Base-by-base conservation (phyloP, 768 basidiomycete species). In the Pleurotus pulmonarius region DNA sequence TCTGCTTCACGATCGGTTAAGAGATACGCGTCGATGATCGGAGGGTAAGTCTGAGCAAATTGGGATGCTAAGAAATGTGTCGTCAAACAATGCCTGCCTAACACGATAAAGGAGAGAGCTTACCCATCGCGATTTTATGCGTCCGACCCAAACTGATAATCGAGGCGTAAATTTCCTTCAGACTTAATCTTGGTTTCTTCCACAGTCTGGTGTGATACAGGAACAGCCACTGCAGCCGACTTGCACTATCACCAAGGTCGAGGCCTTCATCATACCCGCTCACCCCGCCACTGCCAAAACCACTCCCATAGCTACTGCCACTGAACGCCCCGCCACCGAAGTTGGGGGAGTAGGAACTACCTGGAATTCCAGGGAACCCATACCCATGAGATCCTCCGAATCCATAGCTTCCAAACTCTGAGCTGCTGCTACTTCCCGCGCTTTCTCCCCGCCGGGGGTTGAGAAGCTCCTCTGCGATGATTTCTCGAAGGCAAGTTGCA, bases 1-100 rank as follows among this genome's bases (percentile, higher is more conserved):
- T 99, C 97, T 0, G 92, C 88, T 67, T 99, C 96, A 11, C 95
- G 83, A 63, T 98, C 97, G 18, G 90, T 83, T 45, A 96, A 83
- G 7, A 98, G 84, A 71, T 95, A 98, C 2, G 92, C 84, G 62
- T 96, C 92, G 62, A 95, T 89, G 48, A 98, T 78, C 5, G 87
- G 81, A 56, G 87, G 87, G 70, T 98, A 99, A 8, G 92, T 85
- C 53, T 80, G 82, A 0, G 92, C 88, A 67, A 94, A 94, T 62
- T 88, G 90, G 4, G 87, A 84, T 9, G 91, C 93, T 94, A 6
- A 62, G 24, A 24, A 58, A 7, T 41, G 24, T 37, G 11, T 52
- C 16, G 4, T 37, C 22, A 34, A 34, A 39, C 2, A 49, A 5
- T 20, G 29, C 15, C 3, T 11, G 1, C 34, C 34, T 41, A 29